These are phyloP conservation scores for Sporothrix luriei DNA, from an alignment of 2,329 filamentous ascomycete genomes.

Conservation along the genomic window DNA sequence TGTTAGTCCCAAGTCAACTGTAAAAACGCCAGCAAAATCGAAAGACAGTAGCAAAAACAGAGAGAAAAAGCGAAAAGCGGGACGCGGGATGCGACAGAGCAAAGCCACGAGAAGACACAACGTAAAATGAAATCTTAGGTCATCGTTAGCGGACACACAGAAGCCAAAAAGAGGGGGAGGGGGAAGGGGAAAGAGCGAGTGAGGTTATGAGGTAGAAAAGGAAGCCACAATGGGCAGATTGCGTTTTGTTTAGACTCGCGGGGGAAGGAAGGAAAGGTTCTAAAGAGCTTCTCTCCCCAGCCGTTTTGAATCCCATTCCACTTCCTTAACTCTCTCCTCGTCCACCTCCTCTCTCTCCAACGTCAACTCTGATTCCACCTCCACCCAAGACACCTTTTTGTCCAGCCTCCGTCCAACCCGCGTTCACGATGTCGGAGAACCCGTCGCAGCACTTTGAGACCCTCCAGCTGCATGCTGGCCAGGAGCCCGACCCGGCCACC, in stretches of 20 bases:
- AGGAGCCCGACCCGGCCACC: conserved; percentile 76
- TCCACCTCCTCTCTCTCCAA: not conserved
- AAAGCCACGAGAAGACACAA: not conserved
- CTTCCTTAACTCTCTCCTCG: not conserved
- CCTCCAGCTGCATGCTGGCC: conserved; percentile 81
- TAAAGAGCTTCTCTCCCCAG: conserved; percentile 25
- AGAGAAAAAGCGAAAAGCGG: not conserved
- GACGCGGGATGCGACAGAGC: conserved; percentile 15
- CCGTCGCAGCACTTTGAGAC: conserved; percentile 74
- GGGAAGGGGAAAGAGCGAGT: not conserved
- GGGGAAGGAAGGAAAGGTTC: conserved; percentile 14
- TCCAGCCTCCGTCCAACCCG: not conserved
- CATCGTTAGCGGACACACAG: not conserved
- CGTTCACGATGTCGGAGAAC: conserved; percentile 48
- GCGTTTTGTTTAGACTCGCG: conserved; percentile 23
- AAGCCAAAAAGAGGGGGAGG: not conserved
- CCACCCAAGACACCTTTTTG: conserved; percentile 8
- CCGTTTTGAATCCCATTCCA: not conserved
- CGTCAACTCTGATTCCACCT: not conserved
- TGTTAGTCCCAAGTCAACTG: conserved; percentile 21
- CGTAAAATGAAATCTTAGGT: conserved; percentile 13
- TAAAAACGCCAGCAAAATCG: conserved; percentile 1
- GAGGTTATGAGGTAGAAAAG: conserved; percentile 11
- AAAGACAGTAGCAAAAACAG: not conserved
- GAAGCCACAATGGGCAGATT: conserved; percentile 27